Base-by-base conservation (phyloP, 2,329 filamentous ascomycete species). In the Diaporthe helianthi region DNA sequence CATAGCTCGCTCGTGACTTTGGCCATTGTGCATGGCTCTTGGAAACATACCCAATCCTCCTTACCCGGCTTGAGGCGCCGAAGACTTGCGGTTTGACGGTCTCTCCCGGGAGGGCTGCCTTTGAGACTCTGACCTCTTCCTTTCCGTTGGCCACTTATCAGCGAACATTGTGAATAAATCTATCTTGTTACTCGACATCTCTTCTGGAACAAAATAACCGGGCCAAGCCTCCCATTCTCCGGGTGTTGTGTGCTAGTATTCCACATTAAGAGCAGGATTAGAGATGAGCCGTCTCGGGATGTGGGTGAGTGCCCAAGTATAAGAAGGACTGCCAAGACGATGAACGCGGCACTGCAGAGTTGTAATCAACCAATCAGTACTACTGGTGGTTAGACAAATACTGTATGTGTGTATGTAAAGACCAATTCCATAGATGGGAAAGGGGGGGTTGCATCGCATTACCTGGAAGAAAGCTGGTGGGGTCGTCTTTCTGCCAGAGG, bases 341-440 rank as follows among this genome's bases (percentile, higher is more conserved):
- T n/a, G 33, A 24, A 31, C 41, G 17, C 58, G 41, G n/a, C 26
- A 61, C 41, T 8, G 55, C 55, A 63, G 58, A 26, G 58, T 63
- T 44, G 58, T 49, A 26, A 36, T 49, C 29, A 12, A 3, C 22
- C 22, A 31, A 31, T 19, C 53, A 51, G 10, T n/a, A n/a, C n/a
- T n/a, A n/a, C n/a, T n/a, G n/a, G n/a, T n/a, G n/a, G n/a, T n/a
- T n/a, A n/a, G n/a, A n/a, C n/a, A n/a, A n/a, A n/a, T n/a, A n/a
- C n/a, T n/a, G n/a, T n/a, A n/a, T n/a, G n/a, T n/a, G n/a, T n/a
- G n/a, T n/a, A n/a, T n/a, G n/a, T n/a, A n/a, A n/a, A n/a, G n/a
- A n/a, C n/a, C n/a, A n/a, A n/a, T n/a, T n/a, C n/a, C n/a, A n/a
- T n/a, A n/a, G n/a, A 22, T 17, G 26, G 12, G 29, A 1, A 19